phyloP scores from a whole-genome alignment of 495 filamentous ascomycete species.

The Stereocaulon alpinum region DNA sequence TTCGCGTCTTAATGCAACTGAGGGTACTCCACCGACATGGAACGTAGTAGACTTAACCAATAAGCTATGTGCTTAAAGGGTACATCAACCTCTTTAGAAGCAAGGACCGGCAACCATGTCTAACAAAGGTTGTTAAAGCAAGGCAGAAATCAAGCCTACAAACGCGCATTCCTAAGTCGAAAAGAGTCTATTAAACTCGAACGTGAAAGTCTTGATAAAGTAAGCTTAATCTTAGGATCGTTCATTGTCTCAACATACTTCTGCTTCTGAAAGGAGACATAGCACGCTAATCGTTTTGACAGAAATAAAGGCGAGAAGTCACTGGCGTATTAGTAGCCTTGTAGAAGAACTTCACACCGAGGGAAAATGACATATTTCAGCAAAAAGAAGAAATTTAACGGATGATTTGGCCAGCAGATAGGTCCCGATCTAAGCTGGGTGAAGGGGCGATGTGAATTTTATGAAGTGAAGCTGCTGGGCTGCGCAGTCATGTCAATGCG shows the following conservation, averaged over 20 bases:
- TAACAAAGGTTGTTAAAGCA: constrained; percentile 24
- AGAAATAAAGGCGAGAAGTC: constrained; percentile 7
- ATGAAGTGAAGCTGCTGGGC: constrained; percentile 32
- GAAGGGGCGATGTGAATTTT: no score
- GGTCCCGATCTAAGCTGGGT: background rate
- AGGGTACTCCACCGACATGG: no score
- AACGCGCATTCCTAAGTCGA: background rate
- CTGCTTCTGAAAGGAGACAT: constrained; percentile 53
- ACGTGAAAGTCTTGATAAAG: constrained; percentile 5
- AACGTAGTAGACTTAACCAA: no score
- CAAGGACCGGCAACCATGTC: no score
- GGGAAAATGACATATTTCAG: constrained; percentile 46
- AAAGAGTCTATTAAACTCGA: background rate
- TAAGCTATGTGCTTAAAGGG: no score
- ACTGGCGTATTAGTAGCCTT: constrained; percentile 40
- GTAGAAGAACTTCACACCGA: constrained; percentile 53
- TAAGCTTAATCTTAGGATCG: constrained; percentile 63
- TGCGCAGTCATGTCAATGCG: constrained; percentile 65
- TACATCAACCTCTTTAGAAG: no score
- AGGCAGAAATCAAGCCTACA: constrained; percentile 45
- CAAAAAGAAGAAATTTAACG: background rate
- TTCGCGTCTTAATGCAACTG: no score
- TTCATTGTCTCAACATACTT: constrained; percentile 55
- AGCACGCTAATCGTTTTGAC: constrained; percentile 41
- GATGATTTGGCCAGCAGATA: background rate